Evolutionary conservation across 2,329 filamentous ascomycete species (phyloP), one percentile per base, ranked within the genome.

Genomic region (Talaromyces sp.): DNA sequence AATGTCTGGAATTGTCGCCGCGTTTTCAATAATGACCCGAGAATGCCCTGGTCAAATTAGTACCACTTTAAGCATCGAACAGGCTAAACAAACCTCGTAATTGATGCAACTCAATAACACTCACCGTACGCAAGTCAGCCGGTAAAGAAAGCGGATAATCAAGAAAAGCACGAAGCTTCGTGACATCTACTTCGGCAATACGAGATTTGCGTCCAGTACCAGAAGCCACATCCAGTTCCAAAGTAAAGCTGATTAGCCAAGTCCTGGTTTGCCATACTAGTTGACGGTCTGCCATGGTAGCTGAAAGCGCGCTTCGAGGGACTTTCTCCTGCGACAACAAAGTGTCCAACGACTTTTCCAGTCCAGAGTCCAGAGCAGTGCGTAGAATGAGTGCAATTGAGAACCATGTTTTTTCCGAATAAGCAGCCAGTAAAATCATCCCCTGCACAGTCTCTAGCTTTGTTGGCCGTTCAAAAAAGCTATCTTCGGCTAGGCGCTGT

Each of bases 321-420:
- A 74, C 65, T 33, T 70, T 70, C 16, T 71, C 70, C 60, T 76
- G 74, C 2, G 73, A 69, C 9, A 76, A 33, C 24, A 76, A 63
- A 1, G 69, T 74, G 43, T 76, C 75, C 10, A 76, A 61, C 0
- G 75, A 76, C 52, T 76, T 76, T 61, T 76, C 75, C 0, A 76
- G 66, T 0, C 75, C 75, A 10, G 74, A 74, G 60, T 76, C 75
- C 19, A 76, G 62, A 2, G 75, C 75, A 0, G 75, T 76, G 19
- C 75, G 73, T 22, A 76, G 66, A 60, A 76, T 76, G 9, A 76
- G 70, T 7, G 75, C 75, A 1, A 73, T 76, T 0, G 75, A 76
- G 56, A 76, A 76, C 75, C 75, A 76, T 1, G 74, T 75, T 41
- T 76, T 76, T 60, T 76, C 75, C 0, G 75, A 76, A 31, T 76